Conservation (phyloP, 169 alveolate genomes). For the Eimeria zaria region DNA sequence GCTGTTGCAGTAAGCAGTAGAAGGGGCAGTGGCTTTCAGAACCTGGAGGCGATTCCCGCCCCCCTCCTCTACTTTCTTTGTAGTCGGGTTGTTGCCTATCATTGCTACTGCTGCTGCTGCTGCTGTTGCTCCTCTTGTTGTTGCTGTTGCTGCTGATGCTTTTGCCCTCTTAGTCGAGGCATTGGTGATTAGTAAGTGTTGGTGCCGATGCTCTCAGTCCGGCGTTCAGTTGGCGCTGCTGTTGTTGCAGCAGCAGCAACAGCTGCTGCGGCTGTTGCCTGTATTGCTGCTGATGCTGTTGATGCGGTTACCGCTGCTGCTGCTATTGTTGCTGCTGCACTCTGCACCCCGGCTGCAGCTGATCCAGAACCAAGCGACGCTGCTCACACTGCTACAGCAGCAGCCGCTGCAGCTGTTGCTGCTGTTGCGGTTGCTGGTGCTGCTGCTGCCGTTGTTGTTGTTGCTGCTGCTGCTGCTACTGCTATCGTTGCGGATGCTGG, state of each 20-base stretch:
- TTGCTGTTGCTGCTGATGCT: not conserved
- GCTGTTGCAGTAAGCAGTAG: not conserved
- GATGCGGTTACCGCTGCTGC: not conserved
- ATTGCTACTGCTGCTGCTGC: conserved; percentile 10
- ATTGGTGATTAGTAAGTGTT: not conserved
- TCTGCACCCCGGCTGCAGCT: too few species aligned
- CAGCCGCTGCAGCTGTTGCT: not conserved
- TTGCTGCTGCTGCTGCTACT: not conserved
- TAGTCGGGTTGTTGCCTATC: not conserved
- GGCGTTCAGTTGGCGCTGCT: not conserved
- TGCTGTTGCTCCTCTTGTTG: not conserved
- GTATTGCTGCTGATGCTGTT: not conserved
- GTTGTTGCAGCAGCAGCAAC: conserved; percentile 3
- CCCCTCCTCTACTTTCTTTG: not conserved
- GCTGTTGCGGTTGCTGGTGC: not conserved
- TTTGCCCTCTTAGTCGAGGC: not conserved
- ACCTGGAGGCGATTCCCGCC: not conserved
- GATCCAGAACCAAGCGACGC: too few species aligned
- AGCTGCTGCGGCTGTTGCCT: not conserved
- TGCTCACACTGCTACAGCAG: too few species aligned
- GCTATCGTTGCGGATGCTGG: not conserved
- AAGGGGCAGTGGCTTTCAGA: conserved; percentile 6
- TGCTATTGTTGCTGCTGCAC: not conserved
- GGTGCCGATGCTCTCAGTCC: not conserved
- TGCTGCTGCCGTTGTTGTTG: not conserved